Evolutionary conservation across 1,139 yeast species (phyloP), one percentile per base, ranked within the genome.

Genomic region (Wickerhamiella infanticola): DNA sequence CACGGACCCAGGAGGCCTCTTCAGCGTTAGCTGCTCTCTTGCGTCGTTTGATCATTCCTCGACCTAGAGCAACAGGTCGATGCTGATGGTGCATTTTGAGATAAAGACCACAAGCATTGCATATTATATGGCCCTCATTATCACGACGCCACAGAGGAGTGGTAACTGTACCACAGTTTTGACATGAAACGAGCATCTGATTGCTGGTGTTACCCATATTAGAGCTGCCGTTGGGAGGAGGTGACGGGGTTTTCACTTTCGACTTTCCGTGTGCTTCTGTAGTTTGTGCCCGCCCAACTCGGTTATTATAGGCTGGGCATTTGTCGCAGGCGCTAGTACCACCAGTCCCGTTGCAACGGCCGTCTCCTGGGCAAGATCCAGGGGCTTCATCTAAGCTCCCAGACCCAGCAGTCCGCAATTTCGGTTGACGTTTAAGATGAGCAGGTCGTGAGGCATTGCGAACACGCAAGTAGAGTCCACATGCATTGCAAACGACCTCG

Each of bases 61-160:
- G 72, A 53, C 81, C 81, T 82, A 82, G 73, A 49, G 75, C 75
- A 18, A 78, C 77, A 1, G 95, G 95, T 43, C 95, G 69, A 56
- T 81, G 88, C 39, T 72, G 69, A 1, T 90, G 90, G 58, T 83
- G 94, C 41, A 84, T 71, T 49, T 81, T 68, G 60, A 75, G 80
- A 61, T 84, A 84, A 39, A 84, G 66, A 1, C 94, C 95, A 64
- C 95, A 83, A 0, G 94, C 94, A 58, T 84, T 84, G 66, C 95
- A 84, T 36, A 83, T 81, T 35, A 90, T 79, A 53, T 80, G 77
- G 0, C 94, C 94, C 5, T 70, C 72, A 50, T 79, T 85, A 56
- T 83, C 88, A 53, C 94, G 67, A 57, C 95, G 70, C 95, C 95
- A 84, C 13, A 84, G 66, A 0, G 95, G 94, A 0, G 95, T 84